Conservation (phyloP, 2,329 filamentous ascomycete genomes). For the Colletotrichum simmondsii region DNA sequence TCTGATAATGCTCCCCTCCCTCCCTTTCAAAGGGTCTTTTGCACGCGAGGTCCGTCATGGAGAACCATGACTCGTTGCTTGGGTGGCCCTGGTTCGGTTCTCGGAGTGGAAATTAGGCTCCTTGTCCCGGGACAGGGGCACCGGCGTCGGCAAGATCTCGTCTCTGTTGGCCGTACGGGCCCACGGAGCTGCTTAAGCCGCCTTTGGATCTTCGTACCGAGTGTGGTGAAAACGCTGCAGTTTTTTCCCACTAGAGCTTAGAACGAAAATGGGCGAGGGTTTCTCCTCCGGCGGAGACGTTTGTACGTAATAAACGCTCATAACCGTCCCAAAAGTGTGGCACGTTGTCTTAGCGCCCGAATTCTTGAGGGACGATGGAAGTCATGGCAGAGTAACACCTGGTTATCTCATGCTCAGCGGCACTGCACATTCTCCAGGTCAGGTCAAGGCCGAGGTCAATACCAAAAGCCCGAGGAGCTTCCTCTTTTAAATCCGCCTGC, state of each 20-base stretch:
- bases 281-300: not conserved
- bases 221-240: too few species aligned
- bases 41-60: not conserved
- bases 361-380: not conserved
- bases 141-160: not conserved
- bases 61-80: constrained; percentile 10
- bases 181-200: not conserved
- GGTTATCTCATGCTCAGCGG: not conserved
- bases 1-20: not conserved
- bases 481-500: not conserved
- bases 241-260: not conserved
- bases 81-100: not conserved
- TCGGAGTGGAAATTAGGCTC: not conserved
- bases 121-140: not conserved
- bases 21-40: not conserved
- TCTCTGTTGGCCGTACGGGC: not conserved
- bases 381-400: too few species aligned
- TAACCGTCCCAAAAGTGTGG: not conserved
- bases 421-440: not conserved
- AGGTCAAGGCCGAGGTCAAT: not conserved
- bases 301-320: constrained; percentile 13
- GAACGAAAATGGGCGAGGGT: not conserved
- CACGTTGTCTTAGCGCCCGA: not conserved
- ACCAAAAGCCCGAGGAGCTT: not conserved
- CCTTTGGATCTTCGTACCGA: not conserved